Conservation (phyloP, 176 grass and related monocot species). For the Oryza glumipatula region DNA sequence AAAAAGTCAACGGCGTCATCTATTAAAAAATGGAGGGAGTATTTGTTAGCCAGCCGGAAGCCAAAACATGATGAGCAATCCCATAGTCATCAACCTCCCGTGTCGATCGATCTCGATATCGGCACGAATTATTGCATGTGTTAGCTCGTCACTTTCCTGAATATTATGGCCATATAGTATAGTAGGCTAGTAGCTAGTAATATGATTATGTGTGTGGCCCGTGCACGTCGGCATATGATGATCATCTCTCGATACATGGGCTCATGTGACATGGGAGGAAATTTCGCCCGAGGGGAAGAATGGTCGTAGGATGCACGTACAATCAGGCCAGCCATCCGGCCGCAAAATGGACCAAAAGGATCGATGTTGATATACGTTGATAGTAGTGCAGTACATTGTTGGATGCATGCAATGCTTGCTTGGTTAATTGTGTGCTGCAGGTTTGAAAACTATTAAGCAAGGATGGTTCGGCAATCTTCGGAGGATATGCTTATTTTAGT, state of each 20-base stretch:
- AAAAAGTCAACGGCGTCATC: too few species aligned
- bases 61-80: neutral
- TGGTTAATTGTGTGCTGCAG: neutral
- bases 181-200: too few species aligned
- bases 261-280: neutral
- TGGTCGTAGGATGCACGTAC: neutral
- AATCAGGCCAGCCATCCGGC: neutral
- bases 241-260: neutral
- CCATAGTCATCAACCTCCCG: neutral
- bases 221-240: neutral
- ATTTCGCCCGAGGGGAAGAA: neutral
- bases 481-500: neutral
- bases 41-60: neutral
- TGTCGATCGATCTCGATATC: too few species aligned
- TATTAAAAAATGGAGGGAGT: too few species aligned
- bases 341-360: neutral
- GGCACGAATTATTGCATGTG: conserved; percentile 17
- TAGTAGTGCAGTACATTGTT: neutral
- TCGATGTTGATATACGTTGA: too few species aligned
- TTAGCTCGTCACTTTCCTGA: neutral
- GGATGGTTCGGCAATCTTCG: neutral
- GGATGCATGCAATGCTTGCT: too few species aligned
- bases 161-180: neutral
- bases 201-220: neutral
- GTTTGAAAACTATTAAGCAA: neutral